Conservation (phyloP, 2,329 filamentous ascomycete genomes). For the Penicillium hordei region DNA sequence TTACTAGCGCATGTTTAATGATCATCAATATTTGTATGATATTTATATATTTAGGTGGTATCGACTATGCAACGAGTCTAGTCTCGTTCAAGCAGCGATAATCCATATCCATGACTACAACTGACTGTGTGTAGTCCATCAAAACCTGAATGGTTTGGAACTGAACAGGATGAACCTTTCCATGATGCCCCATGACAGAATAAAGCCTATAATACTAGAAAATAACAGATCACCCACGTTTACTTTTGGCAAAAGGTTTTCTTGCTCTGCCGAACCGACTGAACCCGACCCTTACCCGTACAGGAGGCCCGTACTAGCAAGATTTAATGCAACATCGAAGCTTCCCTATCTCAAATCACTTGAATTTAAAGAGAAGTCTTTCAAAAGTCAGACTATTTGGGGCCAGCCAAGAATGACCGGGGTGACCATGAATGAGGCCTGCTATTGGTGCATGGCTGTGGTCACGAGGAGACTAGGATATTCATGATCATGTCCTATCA, state of each 20-base stretch:
- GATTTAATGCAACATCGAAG: background rate
- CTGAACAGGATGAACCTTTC: background rate
- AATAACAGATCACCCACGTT: no score
- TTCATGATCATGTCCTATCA: constrained; percentile 12
- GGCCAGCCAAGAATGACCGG: background rate
- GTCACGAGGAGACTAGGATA: background rate
- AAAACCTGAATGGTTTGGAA: background rate
- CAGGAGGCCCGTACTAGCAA: background rate
- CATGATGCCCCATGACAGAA: no score
- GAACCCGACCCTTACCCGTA: background rate
- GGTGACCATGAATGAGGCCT: background rate
- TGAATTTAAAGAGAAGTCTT: background rate
- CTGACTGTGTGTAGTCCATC: background rate
- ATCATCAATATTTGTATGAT: background rate
- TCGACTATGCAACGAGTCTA: background rate
- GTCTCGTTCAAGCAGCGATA: background rate
- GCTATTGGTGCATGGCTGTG: background rate
- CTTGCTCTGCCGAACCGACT: background rate
- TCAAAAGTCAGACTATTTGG: no score
- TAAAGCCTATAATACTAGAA: background rate
- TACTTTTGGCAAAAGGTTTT: background rate
- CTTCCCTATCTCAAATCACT: background rate
- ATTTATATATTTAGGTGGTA: background rate
- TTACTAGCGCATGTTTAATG: background rate
- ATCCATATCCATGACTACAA: background rate